Conservation (phyloP, 1,284 basidiomycete species). For the Crucibulum cyathiforme region DNA sequence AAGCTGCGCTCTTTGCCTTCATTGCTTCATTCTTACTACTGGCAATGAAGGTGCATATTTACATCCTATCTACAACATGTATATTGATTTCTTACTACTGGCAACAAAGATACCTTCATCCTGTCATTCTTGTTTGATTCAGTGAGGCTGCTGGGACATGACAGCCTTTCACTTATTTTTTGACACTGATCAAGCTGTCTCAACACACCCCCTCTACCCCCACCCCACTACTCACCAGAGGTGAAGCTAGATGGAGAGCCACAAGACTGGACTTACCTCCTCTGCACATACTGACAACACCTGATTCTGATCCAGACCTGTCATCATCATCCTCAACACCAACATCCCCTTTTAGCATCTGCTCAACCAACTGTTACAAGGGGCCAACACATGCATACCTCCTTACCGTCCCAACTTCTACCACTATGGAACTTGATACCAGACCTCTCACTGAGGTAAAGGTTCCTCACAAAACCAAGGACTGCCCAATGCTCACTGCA, state of each 20-base stretch:
- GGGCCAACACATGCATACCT: no score
- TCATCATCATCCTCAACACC: not conserved
- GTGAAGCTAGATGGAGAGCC: not conserved
- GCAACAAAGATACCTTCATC: no score
- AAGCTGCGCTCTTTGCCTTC: no score
- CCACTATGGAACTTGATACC: not conserved
- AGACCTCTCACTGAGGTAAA: not conserved
- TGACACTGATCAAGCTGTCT: not conserved
- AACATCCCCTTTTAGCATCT: not conserved
- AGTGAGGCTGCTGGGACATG: no score
- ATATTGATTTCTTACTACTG: no score
- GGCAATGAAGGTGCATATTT: no score
- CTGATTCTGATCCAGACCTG: not conserved
- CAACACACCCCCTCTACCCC: not conserved
- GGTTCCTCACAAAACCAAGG: not conserved
- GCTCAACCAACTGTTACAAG: not conserved
- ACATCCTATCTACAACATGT: no score
- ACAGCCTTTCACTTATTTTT: not conserved
- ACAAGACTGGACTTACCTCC: not conserved
- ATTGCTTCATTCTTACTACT: no score
- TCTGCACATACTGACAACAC: not conserved
- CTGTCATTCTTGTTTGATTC: no score
- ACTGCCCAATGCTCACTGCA: not conserved
- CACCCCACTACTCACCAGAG: not conserved
- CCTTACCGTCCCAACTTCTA: not conserved